Conservation (phyloP, 106 monocot genomes). For the Phalaenopsis aphrodite region DNA sequence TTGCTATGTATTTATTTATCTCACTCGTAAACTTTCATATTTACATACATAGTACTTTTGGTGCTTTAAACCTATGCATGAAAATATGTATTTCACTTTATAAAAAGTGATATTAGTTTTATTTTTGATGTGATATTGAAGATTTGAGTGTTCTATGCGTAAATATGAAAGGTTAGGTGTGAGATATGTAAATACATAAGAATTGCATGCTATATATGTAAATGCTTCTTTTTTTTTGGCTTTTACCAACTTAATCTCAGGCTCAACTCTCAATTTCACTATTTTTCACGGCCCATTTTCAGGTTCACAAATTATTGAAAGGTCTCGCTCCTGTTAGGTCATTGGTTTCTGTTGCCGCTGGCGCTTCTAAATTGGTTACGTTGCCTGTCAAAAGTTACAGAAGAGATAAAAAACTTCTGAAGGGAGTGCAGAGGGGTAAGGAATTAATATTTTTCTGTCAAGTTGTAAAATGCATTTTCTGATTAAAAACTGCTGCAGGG, state of each 20-base stretch:
- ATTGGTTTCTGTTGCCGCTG: conserved; percentile 67
- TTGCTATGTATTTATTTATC: no score
- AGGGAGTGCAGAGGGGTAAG: conserved; percentile 95
- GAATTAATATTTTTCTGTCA: neutral
- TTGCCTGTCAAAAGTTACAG: conserved; percentile 85
- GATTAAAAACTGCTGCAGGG: neutral
- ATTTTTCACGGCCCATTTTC: neutral
- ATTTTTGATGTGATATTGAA: no score
- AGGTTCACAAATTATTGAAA: conserved; percentile 94
- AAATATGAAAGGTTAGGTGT: no score
- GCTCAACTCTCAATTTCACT: conserved; percentile 4
- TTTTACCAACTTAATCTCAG: neutral
- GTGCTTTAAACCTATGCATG: no score
- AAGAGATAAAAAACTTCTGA: conserved; percentile 79
- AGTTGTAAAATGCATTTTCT: neutral
- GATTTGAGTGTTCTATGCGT: no score
- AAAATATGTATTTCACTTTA: no score
- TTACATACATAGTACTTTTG: no score
- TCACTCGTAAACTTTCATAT: no score
- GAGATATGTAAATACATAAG: no score
- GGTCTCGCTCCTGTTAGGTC: conserved; percentile 82
- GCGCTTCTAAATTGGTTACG: conserved; percentile 82
- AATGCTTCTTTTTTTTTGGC: neutral
- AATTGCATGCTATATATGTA: no score
- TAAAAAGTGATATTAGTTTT: no score